These are phyloP conservation scores for Gracilaria vermiculophylla DNA, from an alignment of 23 red algal species.

Conservation along the genomic window DNA sequence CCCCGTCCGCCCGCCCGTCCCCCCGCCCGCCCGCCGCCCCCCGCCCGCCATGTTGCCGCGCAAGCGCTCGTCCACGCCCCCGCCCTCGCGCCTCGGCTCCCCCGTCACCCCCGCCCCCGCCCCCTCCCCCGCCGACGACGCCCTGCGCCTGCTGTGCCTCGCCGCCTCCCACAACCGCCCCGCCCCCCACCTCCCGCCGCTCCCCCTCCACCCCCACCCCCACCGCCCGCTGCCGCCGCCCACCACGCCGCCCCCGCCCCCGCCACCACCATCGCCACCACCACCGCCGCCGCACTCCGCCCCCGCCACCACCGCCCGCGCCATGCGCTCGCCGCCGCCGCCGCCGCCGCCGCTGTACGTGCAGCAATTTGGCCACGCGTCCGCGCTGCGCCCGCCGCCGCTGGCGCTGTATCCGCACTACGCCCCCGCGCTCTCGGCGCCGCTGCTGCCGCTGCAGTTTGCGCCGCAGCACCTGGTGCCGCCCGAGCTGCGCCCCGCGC, in stretches of 20 bases:
- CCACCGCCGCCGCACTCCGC: not conserved
- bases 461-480: not conserved
- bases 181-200: not conserved
- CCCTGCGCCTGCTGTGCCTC: constrained; percentile 34
- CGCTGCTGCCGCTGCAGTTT: not conserved
- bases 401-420: not conserved
- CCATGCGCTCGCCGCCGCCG: not conserved
- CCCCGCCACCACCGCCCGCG: not conserved
- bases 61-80: not conserved
- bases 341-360: not conserved
- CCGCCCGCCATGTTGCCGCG: not conserved
- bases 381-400: not conserved
- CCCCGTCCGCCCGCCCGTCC: not conserved
- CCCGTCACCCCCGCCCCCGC: constrained; percentile 36
- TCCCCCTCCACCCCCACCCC: not conserved
- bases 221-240: not conserved
- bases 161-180: constrained; percentile 15
- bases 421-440: not conserved
- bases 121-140: constrained; percentile 11
- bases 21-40: not conserved
- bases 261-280: not conserved
- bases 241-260: not conserved
- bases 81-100: constrained; percentile 7
- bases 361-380: not conserved
- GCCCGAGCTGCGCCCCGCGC: constrained; percentile 4